These are phyloP conservation scores for Naganishia sp. DNA, from an alignment of 1,284 basidiomycete species.

Conservation along the genomic window DNA sequence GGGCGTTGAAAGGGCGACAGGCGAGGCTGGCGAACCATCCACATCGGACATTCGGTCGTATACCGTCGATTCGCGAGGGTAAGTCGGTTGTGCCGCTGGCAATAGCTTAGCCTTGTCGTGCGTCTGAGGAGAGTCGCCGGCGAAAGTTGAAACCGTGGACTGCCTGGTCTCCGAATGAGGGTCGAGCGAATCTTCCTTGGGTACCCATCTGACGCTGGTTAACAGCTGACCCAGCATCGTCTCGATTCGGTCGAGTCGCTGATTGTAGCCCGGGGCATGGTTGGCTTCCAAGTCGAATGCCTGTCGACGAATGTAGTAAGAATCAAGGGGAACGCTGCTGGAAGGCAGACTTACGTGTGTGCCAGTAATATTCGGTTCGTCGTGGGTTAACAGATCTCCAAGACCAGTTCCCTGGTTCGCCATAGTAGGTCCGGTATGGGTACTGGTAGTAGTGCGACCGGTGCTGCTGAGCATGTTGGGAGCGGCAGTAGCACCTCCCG, in stretches of 20 bases:
- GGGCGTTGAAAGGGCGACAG: background rate
- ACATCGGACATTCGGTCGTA: background rate
- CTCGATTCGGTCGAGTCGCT: constrained; percentile 41
- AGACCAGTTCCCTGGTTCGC: constrained; percentile 45
- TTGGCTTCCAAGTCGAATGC: constrained; percentile 41
- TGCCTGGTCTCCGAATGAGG: background rate
- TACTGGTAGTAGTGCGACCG: constrained; percentile 28
- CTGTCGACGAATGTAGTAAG: constrained; percentile 21
- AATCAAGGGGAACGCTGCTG: background rate
- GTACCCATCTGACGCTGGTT: background rate
- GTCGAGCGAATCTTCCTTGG: background rate
- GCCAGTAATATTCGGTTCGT: constrained; percentile 35
- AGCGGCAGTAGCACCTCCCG: background rate
- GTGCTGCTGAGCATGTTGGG: constrained; percentile 13
- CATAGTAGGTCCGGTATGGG: constrained; percentile 28
- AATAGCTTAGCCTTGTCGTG: constrained; percentile 13
- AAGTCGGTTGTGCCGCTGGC: background rate
- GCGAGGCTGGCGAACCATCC: background rate
- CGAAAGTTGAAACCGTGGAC: constrained; percentile 20
- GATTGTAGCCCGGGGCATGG: constrained; percentile 33
- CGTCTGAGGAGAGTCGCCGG: constrained; percentile 10
- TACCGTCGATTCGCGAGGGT: background rate
- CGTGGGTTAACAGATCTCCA: constrained; percentile 44
- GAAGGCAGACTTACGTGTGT: background rate
- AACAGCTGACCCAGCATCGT: constrained; percentile 37